A percentile compares a stretch with the other conserved stretches of the same genome.
These are phyloP conservation scores for Candida golubevii DNA, from an alignment of 805 yeast species.

Conservation along the genomic window DNA sequence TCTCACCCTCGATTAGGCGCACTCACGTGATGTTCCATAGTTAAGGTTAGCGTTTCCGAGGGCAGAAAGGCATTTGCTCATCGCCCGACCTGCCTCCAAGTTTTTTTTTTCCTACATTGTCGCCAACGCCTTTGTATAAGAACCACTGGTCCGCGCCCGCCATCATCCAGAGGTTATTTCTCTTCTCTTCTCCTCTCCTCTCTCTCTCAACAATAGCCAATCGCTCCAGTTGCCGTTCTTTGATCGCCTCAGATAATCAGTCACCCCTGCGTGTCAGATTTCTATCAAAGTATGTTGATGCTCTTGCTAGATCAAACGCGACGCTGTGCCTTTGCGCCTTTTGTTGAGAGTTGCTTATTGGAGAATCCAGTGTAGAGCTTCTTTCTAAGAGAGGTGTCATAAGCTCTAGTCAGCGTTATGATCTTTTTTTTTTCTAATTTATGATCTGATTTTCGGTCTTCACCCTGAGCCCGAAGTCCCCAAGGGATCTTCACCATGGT, in stretches of 20 bases:
- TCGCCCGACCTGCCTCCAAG: not conserved
- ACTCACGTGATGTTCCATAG: conserved; percentile 1
- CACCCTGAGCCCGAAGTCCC: not conserved
- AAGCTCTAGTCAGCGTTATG: not conserved
- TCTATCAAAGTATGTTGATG: conserved; percentile 12
- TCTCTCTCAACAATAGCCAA: conserved; percentile 33
- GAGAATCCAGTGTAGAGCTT: not conserved
- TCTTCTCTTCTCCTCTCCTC: conserved; percentile 28
- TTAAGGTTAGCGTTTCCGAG: conserved; percentile 2
- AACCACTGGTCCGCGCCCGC: conserved; percentile 10
- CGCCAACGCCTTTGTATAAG: conserved; percentile 8
- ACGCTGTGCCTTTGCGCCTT: conserved; percentile 7
- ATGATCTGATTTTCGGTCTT: not conserved
- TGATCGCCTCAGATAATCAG: conserved; percentile 13
- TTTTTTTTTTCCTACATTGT: conserved; percentile 2
- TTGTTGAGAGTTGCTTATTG: conserved; percentile 16
- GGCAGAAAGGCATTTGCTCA: conserved; percentile 4
- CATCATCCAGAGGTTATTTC: conserved; percentile 4
- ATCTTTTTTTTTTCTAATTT: no score
- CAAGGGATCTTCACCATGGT: not conserved
- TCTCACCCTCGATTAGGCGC: conserved; percentile 8
- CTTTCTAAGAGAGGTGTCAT: not conserved
- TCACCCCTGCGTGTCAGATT: conserved; percentile 13
- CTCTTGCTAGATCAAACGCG: conserved; percentile 2
- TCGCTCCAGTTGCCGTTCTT: conserved; percentile 19